phyloP scores from a whole-genome alignment of 306 rosid genomes.

The Ormosia emarginata region DNA sequence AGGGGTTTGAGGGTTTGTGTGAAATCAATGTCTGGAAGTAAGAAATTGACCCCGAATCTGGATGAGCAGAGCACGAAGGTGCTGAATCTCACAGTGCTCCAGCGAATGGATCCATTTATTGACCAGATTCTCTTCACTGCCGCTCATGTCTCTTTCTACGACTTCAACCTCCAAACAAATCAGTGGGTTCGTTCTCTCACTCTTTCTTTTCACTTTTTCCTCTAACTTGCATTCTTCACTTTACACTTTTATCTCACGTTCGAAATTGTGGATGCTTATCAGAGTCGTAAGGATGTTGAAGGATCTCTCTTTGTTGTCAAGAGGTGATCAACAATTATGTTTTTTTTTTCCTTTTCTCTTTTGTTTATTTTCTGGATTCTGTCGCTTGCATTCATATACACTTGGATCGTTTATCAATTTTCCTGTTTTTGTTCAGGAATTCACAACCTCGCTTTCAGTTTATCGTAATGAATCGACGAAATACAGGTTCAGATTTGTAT shows the following conservation, averaged over 20 bases:
- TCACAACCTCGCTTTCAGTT: constrained; percentile 87
- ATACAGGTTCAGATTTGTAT: constrained; percentile 56
- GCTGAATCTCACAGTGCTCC: constrained; percentile 90
- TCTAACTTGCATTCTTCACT: neutral
- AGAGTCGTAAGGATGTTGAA: constrained; percentile 98
- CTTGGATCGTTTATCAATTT: neutral
- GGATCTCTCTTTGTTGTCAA: constrained; percentile 97
- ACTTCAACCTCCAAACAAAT: constrained; percentile 72
- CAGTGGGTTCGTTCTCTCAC: constrained; percentile 72
- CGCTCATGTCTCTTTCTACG: constrained; percentile 86
- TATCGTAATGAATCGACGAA: constrained; percentile 92
- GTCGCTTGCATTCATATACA: neutral
- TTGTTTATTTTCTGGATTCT: neutral
- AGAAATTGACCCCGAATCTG: constrained; percentile 89
- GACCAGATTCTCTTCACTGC: constrained; percentile 95
- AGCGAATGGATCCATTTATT: constrained; percentile 80
- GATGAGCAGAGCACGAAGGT: constrained; percentile 80
- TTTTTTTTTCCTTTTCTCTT: neutral
- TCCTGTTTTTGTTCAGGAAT: constrained; percentile 44
- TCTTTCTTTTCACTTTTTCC: neutral
- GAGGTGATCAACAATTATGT: constrained; percentile 43
- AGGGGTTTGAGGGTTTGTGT: constrained; percentile 10
- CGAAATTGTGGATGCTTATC: neutral
- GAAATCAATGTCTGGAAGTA: too few relatives aligned
- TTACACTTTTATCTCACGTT: neutral